Conservation (phyloP, 768 basidiomycete genomes). For the Hebeloma cylindrosporum region DNA sequence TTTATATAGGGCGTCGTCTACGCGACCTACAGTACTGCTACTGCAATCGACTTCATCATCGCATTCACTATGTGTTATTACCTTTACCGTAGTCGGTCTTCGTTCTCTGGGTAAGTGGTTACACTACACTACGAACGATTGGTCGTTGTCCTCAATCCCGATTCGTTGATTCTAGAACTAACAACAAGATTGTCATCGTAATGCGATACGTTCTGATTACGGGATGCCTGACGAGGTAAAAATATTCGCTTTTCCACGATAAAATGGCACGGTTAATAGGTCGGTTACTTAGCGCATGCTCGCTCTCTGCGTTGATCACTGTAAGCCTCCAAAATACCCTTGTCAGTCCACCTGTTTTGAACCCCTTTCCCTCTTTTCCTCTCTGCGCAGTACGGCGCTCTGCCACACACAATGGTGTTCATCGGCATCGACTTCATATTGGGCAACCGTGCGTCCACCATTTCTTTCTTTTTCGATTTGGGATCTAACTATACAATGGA, state of each 20-base stretch:
- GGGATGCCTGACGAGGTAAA: constrained; percentile 38
- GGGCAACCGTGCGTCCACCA: constrained; percentile 37
- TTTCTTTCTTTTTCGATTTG: not conserved
- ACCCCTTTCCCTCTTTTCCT: too few relatives aligned
- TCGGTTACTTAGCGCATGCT: constrained; percentile 39
- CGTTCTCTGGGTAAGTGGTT: constrained; percentile 20
- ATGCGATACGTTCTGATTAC: constrained; percentile 36
- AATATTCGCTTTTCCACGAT: not conserved
- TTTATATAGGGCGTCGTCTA: constrained; percentile 45
- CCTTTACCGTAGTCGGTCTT: constrained; percentile 25
- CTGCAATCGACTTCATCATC: constrained; percentile 42
- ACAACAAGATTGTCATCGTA: constrained; percentile 29
- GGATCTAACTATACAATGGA: not conserved
- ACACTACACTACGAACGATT: not conserved
- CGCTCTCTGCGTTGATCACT: constrained; percentile 38
- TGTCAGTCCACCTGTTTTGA: constrained; percentile 28
- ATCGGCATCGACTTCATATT: constrained; percentile 41
- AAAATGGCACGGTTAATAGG: not conserved
- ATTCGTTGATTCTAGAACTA: constrained; percentile 21
- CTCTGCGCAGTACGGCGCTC: constrained; percentile 22
- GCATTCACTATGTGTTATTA: constrained; percentile 31
- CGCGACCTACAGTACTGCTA: constrained; percentile 38
- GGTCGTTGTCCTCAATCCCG: too few relatives aligned
- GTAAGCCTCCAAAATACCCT: constrained; percentile 25
- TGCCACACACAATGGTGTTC: constrained; percentile 37